phyloP scores from a whole-genome alignment of 805 yeast genomes.

The Pichia manshurica region DNA sequence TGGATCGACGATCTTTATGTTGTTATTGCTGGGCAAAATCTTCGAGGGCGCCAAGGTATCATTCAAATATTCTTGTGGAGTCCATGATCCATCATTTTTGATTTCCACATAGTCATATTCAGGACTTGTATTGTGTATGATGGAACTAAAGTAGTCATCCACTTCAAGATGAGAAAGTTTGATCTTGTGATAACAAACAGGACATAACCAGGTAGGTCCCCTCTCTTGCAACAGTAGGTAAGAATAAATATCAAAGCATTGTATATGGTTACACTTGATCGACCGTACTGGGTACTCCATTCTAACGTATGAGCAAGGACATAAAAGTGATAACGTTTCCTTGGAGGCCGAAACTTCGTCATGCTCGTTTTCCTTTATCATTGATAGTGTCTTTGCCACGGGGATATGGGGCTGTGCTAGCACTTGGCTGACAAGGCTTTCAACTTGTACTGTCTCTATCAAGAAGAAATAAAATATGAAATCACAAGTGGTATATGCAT shows the following conservation, averaged over 20 bases:
- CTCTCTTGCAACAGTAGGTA: conserved; percentile 72
- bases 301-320: conserved; percentile 71
- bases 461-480: conserved; percentile 52
- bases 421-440: conserved; percentile 37
- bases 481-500: conserved; percentile 44
- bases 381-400: conserved; percentile 38
- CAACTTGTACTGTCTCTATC: conserved; percentile 44
- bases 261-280: conserved; percentile 67
- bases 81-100: conserved; percentile 72
- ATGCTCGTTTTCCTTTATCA: conserved; percentile 27
- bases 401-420: conserved; percentile 46
- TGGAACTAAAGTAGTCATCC: conserved; percentile 66
- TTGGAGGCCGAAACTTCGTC: conserved; percentile 54
- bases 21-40: background rate
- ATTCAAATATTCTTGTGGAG: conserved; percentile 21
- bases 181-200: conserved; percentile 60
- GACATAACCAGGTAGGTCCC: conserved; percentile 84
- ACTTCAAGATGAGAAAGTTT: conserved; percentile 55
- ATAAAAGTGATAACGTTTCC: conserved; percentile 60
- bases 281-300: conserved; percentile 72
- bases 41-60: conserved; percentile 5
- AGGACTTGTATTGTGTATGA: conserved; percentile 46
- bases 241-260: conserved; percentile 79
- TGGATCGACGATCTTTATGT: background rate
- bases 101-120: conserved; percentile 64